phyloP scores from a whole-genome alignment of 1,284 basidiomycete species.

The Rhizoctonia solani region DNA sequence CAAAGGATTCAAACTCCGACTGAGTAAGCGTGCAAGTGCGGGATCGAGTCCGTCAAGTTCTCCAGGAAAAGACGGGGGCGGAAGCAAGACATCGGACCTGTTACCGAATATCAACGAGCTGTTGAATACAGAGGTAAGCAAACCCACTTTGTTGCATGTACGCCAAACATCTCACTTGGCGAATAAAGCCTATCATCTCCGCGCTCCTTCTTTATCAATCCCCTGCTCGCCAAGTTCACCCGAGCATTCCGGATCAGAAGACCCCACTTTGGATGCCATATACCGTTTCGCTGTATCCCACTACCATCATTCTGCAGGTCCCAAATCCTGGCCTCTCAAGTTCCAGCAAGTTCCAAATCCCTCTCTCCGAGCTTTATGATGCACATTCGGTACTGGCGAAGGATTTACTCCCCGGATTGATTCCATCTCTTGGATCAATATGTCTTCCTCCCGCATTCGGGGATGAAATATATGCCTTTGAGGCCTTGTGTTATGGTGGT shows the following conservation, averaged over 20 bases:
- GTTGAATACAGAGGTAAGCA: neutral
- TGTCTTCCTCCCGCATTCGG: neutral
- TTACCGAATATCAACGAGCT: neutral
- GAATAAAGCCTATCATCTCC: neutral
- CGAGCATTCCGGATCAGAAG: neutral
- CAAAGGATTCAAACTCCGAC: constrained; percentile 9
- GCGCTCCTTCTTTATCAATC: constrained; percentile 23
- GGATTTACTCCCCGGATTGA: neutral
- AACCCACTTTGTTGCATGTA: no score
- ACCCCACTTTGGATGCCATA: constrained; percentile 21
- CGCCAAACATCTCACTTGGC: neutral
- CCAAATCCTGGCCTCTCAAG: constrained; percentile 28
- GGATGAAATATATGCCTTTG: constrained; percentile 22
- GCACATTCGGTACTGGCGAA: neutral
- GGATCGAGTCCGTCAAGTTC: neutral
- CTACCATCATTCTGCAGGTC: constrained; percentile 5
- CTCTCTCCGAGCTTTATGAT: constrained; percentile 1
- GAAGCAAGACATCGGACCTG: neutral
- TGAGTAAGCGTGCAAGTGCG: constrained; percentile 3
- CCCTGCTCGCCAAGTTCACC: constrained; percentile 2
- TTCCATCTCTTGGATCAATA: neutral
- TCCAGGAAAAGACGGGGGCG: neutral
- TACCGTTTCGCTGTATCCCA: constrained; percentile 9
- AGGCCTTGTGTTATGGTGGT: constrained; percentile 3
- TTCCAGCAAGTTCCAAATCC: constrained; percentile 2